These are phyloP conservation scores for Fomitopsis serialis DNA, from an alignment of 768 basidiomycete species.

Conservation along the genomic window DNA sequence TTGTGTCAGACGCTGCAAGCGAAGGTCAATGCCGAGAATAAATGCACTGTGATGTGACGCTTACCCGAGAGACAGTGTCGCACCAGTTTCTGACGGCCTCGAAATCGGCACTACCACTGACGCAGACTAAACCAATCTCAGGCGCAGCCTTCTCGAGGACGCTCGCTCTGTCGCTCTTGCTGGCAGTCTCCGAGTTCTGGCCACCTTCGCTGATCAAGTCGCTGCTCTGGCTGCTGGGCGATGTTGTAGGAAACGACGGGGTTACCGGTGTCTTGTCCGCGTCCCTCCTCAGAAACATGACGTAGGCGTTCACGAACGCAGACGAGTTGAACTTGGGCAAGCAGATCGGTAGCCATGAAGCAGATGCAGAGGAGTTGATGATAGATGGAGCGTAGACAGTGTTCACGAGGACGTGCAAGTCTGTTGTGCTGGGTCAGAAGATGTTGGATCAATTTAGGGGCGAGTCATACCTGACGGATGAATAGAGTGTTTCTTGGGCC, in stretches of 20 bases:
- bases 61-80: constrained; percentile 55
- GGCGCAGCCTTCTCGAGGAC: constrained; percentile 11
- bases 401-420: constrained; percentile 90
- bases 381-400: constrained; percentile 83
- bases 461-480: constrained; percentile 72
- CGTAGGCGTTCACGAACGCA: constrained; percentile 89
- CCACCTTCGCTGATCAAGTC: background rate
- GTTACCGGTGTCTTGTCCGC: background rate
- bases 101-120: constrained; percentile 80
- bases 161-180: background rate
- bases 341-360: constrained; percentile 94
- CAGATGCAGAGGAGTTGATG: constrained; percentile 68
- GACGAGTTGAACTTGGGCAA: constrained; percentile 89
- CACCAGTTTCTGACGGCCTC: constrained; percentile 80
- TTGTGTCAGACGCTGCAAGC: constrained; percentile 65
- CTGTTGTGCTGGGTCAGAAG: constrained; percentile 31
- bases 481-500: constrained; percentile 91
- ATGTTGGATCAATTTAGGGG: background rate
- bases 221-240: background rate
- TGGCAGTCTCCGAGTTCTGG: background rate
- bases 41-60: too few relatives aligned
- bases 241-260: background rate
- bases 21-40: too few relatives aligned
- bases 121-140: constrained; percentile 60
- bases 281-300: constrained; percentile 53